phyloP scores from a whole-genome alignment of 805 yeast genomes.

The Babjeviella inositovora region DNA sequence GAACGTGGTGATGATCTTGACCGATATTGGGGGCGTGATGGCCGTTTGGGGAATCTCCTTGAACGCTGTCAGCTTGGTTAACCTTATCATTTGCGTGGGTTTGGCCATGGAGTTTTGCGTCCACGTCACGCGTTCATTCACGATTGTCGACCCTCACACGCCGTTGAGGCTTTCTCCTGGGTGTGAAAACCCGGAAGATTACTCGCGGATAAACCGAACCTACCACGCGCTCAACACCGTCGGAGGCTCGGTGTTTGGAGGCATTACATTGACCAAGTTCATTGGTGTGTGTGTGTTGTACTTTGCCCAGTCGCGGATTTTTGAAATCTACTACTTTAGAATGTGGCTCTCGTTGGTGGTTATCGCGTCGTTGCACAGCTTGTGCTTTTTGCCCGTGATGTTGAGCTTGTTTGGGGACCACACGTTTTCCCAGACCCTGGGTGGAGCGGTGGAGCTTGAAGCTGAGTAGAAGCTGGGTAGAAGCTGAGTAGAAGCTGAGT shows the following conservation, averaged over 20 bases:
- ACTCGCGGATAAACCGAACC: constrained; percentile 14
- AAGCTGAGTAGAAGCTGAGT: too few relatives aligned
- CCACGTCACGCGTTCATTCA: constrained; percentile 72
- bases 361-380: constrained; percentile 65
- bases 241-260: constrained; percentile 86
- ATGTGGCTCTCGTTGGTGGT: constrained; percentile 83
- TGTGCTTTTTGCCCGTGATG: constrained; percentile 65
- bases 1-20: constrained; percentile 48
- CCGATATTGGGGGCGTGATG: constrained; percentile 73
- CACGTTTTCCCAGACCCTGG: too few relatives aligned
- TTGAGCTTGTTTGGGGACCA: constrained; percentile 42
- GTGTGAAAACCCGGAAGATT: constrained; percentile 2
- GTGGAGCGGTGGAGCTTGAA: too few relatives aligned
- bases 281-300: constrained; percentile 81
- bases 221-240: constrained; percentile 53
- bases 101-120: constrained; percentile 87
- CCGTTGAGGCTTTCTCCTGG: constrained; percentile 2
- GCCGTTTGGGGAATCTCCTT: constrained; percentile 57
- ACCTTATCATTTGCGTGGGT: constrained; percentile 84
- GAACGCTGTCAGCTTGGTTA: constrained; percentile 83
- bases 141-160: constrained; percentile 22
- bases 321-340: constrained; percentile 81
- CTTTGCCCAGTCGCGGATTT: constrained; percentile 75
- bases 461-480: too few relatives aligned
- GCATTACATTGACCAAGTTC: constrained; percentile 78